Evolutionary conservation across 2,329 filamentous ascomycete genomes (phyloP), one percentile per base, ranked within the genome.

Genomic region (Ophiostoma quercus): DNA sequence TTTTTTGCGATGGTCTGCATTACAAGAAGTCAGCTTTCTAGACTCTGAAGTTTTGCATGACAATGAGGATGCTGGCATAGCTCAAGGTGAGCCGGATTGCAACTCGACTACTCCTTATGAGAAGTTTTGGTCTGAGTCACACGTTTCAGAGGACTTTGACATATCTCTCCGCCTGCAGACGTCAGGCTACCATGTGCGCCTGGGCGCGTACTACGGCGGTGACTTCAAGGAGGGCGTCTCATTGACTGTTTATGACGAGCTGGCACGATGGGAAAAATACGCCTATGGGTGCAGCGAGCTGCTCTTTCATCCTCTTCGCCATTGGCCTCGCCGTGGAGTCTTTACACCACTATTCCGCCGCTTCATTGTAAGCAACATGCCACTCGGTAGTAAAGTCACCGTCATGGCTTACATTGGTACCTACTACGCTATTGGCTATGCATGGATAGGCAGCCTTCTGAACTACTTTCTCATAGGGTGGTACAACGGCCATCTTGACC

Each of bases 181-280:
- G 73, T 85, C 82, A 72, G 89, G 90, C 32, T 92, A 92, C 78
- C 87, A 88, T 73, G 89, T 92, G 74, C 88, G 90, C 43, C 82
- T 92, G 34, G 90, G 88, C 11, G 87, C 88, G 22, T 93, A 90
- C 84, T 88, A 88, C 9, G 88, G 88, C 47, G 87, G 90, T 22
- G 90, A 88, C 67, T 93, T 92, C 82, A 90, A 92, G 77, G 91
- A 94, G 77, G 91, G 92, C 73, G 91, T 94, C 68, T 94, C 91
- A 1, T 82, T 94, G 70, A 94, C 91, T 0, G 90, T 94, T 9
- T 93, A 94, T 77, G 91, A 94, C 78, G 92, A 94, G 78, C 83
- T 94, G 71, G 89, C 90, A 1, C 89, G 91, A 71, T 94, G 92
- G 91, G 91, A 94, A 77, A 94, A 94, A 79, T 93, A 93, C 77